phyloP scores from a whole-genome alignment of 495 filamentous ascomycete genomes.

The Chaetomidium leptoderma region DNA sequence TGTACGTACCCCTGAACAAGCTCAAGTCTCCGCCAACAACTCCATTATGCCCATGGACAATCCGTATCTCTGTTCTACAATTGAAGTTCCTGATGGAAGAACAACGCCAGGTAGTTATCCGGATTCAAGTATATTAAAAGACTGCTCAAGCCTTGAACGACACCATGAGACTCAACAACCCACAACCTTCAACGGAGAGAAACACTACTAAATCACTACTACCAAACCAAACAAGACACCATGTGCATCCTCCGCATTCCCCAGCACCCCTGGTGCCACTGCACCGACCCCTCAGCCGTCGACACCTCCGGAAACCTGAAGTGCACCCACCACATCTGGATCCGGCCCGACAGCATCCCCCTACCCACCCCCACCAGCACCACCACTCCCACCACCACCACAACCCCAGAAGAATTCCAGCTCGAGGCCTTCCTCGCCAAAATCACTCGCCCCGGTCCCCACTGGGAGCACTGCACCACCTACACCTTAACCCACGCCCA shows the following conservation, averaged over 20 bases:
- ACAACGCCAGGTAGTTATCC: too few relatives aligned
- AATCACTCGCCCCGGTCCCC: neutral
- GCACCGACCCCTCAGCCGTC: neutral
- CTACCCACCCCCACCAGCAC: too few relatives aligned
- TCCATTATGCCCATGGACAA: too few relatives aligned
- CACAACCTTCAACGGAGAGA: too few relatives aligned
- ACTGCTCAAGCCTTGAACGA: too few relatives aligned
- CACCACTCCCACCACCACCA: too few relatives aligned
- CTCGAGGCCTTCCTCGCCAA: neutral
- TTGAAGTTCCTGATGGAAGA: too few relatives aligned
- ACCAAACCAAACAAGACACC: neutral
- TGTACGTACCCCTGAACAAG: too few relatives aligned
- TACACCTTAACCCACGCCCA: neutral
- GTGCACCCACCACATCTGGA: constrained; percentile 13
- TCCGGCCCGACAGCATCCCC: neutral
- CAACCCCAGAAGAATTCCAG: neutral
- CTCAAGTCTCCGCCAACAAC: too few relatives aligned
- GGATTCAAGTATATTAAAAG: too few relatives aligned
- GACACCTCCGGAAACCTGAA: neutral
- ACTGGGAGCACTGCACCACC: neutral
- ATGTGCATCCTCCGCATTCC: constrained; percentile 13
- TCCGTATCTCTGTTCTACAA: too few relatives aligned
- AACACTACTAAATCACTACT: neutral
- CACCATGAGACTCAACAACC: neutral
- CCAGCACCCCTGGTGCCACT: constrained; percentile 16